These are phyloP conservation scores for Seiridium unicorne DNA, from an alignment of 2,329 filamentous ascomycete species.

Conservation along the genomic window DNA sequence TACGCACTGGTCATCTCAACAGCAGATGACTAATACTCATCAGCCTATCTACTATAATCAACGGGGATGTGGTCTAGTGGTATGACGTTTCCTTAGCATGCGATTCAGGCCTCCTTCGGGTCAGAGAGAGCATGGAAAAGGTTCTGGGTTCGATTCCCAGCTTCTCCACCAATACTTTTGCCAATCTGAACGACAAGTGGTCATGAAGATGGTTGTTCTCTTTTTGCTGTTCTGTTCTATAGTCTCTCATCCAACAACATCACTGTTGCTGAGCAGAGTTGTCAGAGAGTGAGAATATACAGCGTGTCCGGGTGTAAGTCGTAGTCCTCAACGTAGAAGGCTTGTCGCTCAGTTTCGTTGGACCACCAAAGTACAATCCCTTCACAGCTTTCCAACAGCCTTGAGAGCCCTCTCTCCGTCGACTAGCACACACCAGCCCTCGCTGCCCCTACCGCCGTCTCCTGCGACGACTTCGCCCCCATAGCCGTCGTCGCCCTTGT, in stretches of 20 bases:
- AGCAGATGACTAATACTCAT: not conserved
- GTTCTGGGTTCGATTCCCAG: conserved; percentile 12
- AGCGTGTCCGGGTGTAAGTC: too few relatives aligned
- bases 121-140: conserved; percentile 6
- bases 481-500: conserved; percentile 54
- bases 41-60: not conserved
- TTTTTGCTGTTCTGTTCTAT: too few relatives aligned
- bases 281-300: too few relatives aligned
- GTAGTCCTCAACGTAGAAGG: too few relatives aligned
- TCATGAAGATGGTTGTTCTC: too few relatives aligned
- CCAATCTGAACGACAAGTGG: not conserved
- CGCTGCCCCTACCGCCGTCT: conserved; percentile 61
- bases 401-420: conserved; percentile 70
- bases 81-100: conserved; percentile 12
- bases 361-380: too few relatives aligned
- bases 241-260: too few relatives aligned
- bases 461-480: conserved; percentile 65
- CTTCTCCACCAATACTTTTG: conserved; percentile 4
- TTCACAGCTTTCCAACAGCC: conserved; percentile 49
- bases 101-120: not conserved
- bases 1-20: not conserved
- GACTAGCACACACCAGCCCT: conserved; percentile 86
- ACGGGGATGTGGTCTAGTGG: conserved; percentile 5
- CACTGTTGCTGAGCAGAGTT: too few relatives aligned
- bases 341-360: too few relatives aligned